These are phyloP conservation scores for Aechmea fasciata DNA, from an alignment of 176 grass and related monocot species.

Conservation along the genomic window DNA sequence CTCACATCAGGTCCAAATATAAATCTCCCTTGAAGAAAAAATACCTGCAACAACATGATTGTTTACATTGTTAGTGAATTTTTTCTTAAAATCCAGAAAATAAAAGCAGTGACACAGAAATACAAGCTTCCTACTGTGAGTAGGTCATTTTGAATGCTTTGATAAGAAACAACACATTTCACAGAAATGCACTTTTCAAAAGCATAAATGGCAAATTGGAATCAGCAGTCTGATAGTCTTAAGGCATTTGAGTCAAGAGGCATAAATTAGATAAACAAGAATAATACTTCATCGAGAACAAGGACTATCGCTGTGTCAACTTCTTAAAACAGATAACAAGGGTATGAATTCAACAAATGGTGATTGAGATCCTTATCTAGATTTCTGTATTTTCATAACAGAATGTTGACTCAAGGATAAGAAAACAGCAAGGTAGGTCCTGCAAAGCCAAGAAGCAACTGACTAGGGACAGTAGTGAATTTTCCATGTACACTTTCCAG, in stretches of 20 bases:
- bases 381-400: too few species aligned
- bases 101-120: background rate
- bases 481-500: too few species aligned
- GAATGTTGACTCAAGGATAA: too few species aligned
- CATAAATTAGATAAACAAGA: background rate
- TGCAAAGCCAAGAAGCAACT: too few species aligned
- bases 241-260: background rate
- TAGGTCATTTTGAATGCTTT: background rate
- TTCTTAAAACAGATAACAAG: too few species aligned
- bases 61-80: background rate
- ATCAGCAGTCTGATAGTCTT: background rate
- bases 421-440: too few species aligned
- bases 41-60: slow-evolving; percentile 45
- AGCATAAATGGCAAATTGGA: background rate
- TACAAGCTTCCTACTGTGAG: background rate
- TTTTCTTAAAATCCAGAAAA: background rate
- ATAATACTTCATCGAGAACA: too few species aligned
- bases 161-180: background rate
- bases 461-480: too few species aligned
- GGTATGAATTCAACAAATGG: too few species aligned
- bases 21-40: slow-evolving; percentile 86
- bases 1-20: slow-evolving; percentile 97
- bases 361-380: too few species aligned
- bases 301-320: too few species aligned
- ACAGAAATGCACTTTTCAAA: background rate